phyloP scores from a whole-genome alignment of 164 flowering plant genomes.

The Protea cynaroides region DNA sequence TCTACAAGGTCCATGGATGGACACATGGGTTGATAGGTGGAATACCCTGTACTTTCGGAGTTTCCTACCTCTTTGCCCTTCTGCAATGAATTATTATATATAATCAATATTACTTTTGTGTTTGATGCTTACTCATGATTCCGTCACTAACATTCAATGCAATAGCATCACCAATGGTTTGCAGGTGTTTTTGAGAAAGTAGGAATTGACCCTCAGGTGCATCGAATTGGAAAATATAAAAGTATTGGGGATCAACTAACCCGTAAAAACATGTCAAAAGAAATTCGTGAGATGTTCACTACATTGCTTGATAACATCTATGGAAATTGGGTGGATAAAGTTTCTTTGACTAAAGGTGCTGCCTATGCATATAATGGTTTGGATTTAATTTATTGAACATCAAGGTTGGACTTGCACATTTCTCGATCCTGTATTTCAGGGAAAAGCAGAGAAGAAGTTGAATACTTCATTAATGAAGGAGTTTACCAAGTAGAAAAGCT shows the following conservation, averaged over 20 bases:
- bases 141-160: not conserved
- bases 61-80: not conserved
- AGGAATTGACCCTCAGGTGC: conserved; percentile 83
- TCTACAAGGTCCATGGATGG: too few relatives aligned
- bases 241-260: conserved; percentile 93
- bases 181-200: conserved; percentile 83
- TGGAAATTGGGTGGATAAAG: conserved; percentile 69
- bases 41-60: not conserved
- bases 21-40: too few relatives aligned
- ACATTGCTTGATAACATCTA: conserved; percentile 82
- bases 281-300: conserved; percentile 88
- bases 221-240: conserved; percentile 91
- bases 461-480: conserved; percentile 77
- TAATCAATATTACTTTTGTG: not conserved
- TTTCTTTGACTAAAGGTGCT: conserved; percentile 60
- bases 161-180: conserved; percentile 11
- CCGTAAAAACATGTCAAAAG: conserved; percentile 74
- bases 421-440: conserved; percentile 34
- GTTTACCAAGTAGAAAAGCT: conserved; percentile 68
- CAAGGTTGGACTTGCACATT: not conserved
- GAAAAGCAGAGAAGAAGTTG: conserved; percentile 68
- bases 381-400: conserved; percentile 11
- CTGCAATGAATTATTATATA: not conserved
- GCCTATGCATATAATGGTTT: conserved; percentile 2
- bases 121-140: too few relatives aligned